phyloP scores from a whole-genome alignment of 202 grass and related monocot species.

The Setaria italica region DNA sequence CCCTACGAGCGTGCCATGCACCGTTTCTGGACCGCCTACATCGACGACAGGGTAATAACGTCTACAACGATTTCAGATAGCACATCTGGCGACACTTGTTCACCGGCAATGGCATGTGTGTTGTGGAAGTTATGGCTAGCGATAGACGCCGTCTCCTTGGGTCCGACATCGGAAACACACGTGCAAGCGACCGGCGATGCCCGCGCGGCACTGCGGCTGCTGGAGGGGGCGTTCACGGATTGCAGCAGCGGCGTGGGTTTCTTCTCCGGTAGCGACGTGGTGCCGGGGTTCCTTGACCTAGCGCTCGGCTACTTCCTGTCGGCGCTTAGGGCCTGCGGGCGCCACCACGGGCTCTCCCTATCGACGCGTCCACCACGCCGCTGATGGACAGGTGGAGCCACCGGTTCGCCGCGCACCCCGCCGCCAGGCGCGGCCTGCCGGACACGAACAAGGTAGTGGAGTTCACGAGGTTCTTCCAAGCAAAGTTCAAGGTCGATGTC shows the following conservation, averaged over 20 bases:
- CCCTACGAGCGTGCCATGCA: constrained; percentile 66
- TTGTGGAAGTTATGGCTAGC: constrained; percentile 35
- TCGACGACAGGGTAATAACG: constrained; percentile 36
- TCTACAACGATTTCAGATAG: no score
- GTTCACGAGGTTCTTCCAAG: constrained; percentile 53
- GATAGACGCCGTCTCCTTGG: constrained; percentile 36
- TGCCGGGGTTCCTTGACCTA: constrained; percentile 59
- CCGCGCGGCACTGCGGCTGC: constrained; percentile 26
- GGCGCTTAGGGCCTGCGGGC: constrained; percentile 52
- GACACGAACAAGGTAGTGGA: constrained; percentile 48
- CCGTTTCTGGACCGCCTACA: constrained; percentile 62
- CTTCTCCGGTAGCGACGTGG: constrained; percentile 45
- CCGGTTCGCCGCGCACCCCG: constrained; percentile 23
- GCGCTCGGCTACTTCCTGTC: constrained; percentile 57
- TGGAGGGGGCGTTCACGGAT: constrained; percentile 54
- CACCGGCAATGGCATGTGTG: no score
- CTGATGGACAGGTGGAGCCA: constrained; percentile 47
- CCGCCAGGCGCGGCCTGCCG: constrained; percentile 37
- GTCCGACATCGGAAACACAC: constrained; percentile 36
- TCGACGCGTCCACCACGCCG: constrained; percentile 43
- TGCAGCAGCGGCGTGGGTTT: constrained; percentile 40
- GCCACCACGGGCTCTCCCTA: constrained; percentile 37
- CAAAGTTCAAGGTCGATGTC: constrained; percentile 22
- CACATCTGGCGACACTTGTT: no score
- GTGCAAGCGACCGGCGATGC: constrained; percentile 14